Evolutionary conservation across 495 filamentous ascomycete genomes (phyloP).

Genomic region (Usnea hakonensis): DNA sequence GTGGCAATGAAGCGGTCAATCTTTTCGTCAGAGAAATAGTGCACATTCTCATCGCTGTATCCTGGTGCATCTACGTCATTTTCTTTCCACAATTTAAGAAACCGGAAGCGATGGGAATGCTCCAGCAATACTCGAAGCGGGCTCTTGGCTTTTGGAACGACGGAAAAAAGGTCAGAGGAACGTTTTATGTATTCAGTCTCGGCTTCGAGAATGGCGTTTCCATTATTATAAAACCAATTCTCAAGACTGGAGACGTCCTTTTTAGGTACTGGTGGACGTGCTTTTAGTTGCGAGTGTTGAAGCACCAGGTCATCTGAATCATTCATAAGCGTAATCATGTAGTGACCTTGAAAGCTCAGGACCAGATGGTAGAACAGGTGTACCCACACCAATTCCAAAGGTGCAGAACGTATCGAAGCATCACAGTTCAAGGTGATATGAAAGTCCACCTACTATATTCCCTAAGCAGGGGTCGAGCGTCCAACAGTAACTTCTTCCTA

Average conservation of each 20-base stretch:
- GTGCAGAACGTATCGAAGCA: not conserved
- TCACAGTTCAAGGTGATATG: not conserved
- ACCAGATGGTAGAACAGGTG: too few species aligned
- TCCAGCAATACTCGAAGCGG: slow-evolving; percentile 11
- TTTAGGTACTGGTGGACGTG: slow-evolving; percentile 2
- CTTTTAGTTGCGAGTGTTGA: slow-evolving; percentile 4
- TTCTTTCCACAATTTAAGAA: slow-evolving; percentile 3
- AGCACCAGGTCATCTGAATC: not conserved
- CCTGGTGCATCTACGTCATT: not conserved
- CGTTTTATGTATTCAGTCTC: slow-evolving; percentile 2
- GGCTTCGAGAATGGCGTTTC: not conserved
- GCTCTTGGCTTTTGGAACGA: slow-evolving; percentile 5
- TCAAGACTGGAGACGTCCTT: slow-evolving; percentile 9
- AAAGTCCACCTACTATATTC: not conserved
- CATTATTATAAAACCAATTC: slow-evolving; percentile 7
- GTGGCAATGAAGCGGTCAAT: not conserved
- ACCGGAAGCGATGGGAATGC: not conserved
- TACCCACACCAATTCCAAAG: too few species aligned
- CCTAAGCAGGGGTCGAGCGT: not conserved
- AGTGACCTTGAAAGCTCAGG: too few species aligned
- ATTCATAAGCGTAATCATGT: not conserved
- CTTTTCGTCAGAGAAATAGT: slow-evolving; percentile 2
- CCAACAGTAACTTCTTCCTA: not conserved
- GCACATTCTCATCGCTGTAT: not conserved
- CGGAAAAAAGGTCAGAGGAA: not conserved